Evolutionary conservation across 306 rosid genomes (phyloP), one percentile per base, ranked within the genome.

Genomic region (Citrullus colocynthis): DNA sequence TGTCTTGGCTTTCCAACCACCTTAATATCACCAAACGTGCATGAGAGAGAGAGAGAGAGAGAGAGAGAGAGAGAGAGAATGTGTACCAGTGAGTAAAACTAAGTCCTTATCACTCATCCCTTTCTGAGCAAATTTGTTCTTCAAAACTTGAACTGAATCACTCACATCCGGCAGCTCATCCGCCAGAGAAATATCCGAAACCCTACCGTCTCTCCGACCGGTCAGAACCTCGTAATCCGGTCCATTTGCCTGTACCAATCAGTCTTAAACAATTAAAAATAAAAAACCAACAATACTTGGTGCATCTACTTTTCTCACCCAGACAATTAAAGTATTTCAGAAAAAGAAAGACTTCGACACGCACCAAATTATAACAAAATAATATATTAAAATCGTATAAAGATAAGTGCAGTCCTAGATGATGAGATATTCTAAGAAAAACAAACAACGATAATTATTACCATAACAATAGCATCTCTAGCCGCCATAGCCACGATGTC

Each of bases 401-500:
- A 6, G 39, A 4, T 36, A 36, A 36, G 6, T 36, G 4, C 39
- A 24, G 1, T 24, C 28, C 28, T 24, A 24, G 28, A 24, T 24
- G 0, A 24, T 24, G 0, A 24, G 28, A 24, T 24, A 24, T 1
- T 24, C 28, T 24, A 24, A 24, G 0, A 24, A 24, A 24, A 24
- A 24, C 28, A 24, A 24, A 24, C 28, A 5, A 36, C 6, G 0
- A 36, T 24, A 21, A 11, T 30, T 62, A 5, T 36, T 61, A 93
- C 98, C 93, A 89, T 55, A 75, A 78, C 8, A 41, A 94, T 67
- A 48, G 98, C 89, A 7, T 94, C 98, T 86, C 97, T 85, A n/a
- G 97, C 98, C 3, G 98, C 96, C 79, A 94, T 81, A 67, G 96
- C 91, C 36, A 92, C 92, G 9, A 90, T 89, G 80, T 94, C 97